These are phyloP conservation scores for Pseudogymnoascus sp. DNA, from an alignment of 2,329 filamentous ascomycete genomes.

Conservation along the genomic window DNA sequence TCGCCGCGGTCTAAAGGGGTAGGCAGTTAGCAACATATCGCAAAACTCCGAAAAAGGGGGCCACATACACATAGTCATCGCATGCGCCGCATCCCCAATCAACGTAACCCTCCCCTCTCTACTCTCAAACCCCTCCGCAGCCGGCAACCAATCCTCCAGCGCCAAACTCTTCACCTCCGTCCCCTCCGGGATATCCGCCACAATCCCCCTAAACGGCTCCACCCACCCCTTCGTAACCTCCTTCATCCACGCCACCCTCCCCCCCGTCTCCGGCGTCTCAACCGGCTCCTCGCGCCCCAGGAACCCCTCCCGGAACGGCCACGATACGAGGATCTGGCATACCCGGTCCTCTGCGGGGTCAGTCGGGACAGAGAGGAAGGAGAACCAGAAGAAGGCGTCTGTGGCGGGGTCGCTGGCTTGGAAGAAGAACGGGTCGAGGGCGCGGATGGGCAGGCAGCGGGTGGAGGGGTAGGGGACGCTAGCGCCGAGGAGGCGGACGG, in stretches of 20 bases:
- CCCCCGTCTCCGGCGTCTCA: conserved; percentile 35
- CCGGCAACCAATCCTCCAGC: conserved; percentile 42
- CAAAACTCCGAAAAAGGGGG: background rate
- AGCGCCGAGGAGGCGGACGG: conserved; percentile 42
- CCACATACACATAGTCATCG: conserved; percentile 51
- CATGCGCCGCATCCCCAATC: conserved; percentile 48
- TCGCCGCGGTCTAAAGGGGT: conserved; percentile 43
- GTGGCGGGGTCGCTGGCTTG: conserved; percentile 46
- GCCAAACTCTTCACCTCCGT: conserved; percentile 39
- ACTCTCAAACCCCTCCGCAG: conserved; percentile 29
- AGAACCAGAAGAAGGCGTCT: conserved; percentile 44
- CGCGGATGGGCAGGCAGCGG: conserved; percentile 35
- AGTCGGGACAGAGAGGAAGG: conserved; percentile 39
- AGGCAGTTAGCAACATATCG: background rate
- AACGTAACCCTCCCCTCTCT: conserved; percentile 36
- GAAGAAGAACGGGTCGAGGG: conserved; percentile 46
- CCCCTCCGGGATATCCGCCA: conserved; percentile 33
- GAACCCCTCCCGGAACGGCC: conserved; percentile 36
- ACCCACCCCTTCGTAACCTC: conserved; percentile 39
- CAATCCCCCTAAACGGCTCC: conserved; percentile 40
- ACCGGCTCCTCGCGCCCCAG: conserved; percentile 27
- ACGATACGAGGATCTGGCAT: conserved; percentile 45
- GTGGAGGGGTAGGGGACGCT: conserved; percentile 35
- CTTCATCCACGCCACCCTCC: conserved; percentile 36
- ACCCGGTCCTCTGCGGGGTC: conserved; percentile 33